Evolutionary conservation across 352 stramenopile species (phyloP), one percentile per base, ranked within the genome.

Genomic region (Phytophthora pluvialis): DNA sequence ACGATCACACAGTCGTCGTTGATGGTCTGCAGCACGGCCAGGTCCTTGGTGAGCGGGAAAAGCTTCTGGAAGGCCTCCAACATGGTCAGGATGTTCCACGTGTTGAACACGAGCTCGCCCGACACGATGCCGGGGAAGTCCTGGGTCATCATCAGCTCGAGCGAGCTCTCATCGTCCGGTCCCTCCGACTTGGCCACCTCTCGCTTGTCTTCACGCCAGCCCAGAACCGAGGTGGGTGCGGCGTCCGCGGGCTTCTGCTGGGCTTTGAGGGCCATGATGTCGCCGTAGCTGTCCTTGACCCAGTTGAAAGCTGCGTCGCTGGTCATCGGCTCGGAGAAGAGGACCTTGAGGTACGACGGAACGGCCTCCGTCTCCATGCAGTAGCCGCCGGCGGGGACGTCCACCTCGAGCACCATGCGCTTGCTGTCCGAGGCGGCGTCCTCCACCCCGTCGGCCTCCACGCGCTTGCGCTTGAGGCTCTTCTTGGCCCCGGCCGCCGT

Each of bases 1-100:
- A 81, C 57, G 16, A 78, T 55, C 3, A 81, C 60, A n/a, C 73
- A 81, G 66, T 81, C 73, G 50, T 81, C 69, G 46, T 81, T 81
- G n/a, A 81, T 74, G 11, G 66, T 78, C 46, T 81, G 73, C 39
- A 81, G 46, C 33, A 81, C 49, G 11, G 65, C 73, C 45, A 78
- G 33, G 62, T 81, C 73, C 46, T 81, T 81, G 39, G 73, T 69
- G 26, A 68, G 38, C 12, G 73, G 69, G 51, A 81, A 81, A 5
- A 81, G 48, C 66, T 74, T 58, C 38, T 67, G 51, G 38, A 81
- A 73, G 7, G 48, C 46, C 18, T 67, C 44, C 13, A 75, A 44
- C 45, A 69, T 46, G 10, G 73, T 76, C 35, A 81, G 54, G 3
- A 76, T 69, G 35, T 71, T 77, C 73, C 73, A 81, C 43, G 73